Evolutionary conservation across 176 grass and related monocot species (phyloP), one percentile per base, ranked within the genome.

Genomic region (Phyllostachys edulis): DNA sequence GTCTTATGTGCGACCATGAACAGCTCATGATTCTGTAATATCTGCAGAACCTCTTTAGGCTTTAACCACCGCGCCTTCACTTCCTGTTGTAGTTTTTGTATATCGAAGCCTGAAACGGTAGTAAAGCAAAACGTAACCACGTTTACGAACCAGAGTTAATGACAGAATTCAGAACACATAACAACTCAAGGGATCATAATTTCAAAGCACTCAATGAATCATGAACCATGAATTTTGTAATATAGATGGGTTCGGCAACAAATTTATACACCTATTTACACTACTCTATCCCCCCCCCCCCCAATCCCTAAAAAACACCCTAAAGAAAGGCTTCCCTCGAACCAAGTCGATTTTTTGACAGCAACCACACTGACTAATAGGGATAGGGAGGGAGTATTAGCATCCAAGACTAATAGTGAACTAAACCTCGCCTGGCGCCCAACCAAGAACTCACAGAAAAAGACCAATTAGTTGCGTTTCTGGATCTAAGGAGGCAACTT

Each of bases 1-100:
- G 83, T 17, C 69, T 81, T 94, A 9, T 85, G 36, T 6, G 79
- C 67, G 21, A 99, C 74, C 8, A 37, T 62, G 78, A 92, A 90
- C 29, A 2, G 41, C 11, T 92, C 88, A 86, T 89, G 71, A 67
- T 92, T 93, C 80, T 82, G 81, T 21, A 99, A 82, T 88, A 99
- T 99, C 9, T 76, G 72, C 13, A 94, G 66, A 82, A 94, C 88
- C 84, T 99, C 93, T 69, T 72, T 66, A 49, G 96, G 93, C 84
- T 90, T 96, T 45, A 99, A 84, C 96, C 96, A 99, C 14, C 93
- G 81, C 3, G 73, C 77, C 73, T 86, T 82, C 75, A 92, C 89
- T 78, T 88, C 93, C 50, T 84, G 80, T 11, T 82, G 36, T 27
- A 99, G 79, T 71, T 89, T 94, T 45, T 42, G 39, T 73, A 84